Evolutionary conservation across 768 basidiomycete species (phyloP).

Genomic region (Boletus insuetus): DNA sequence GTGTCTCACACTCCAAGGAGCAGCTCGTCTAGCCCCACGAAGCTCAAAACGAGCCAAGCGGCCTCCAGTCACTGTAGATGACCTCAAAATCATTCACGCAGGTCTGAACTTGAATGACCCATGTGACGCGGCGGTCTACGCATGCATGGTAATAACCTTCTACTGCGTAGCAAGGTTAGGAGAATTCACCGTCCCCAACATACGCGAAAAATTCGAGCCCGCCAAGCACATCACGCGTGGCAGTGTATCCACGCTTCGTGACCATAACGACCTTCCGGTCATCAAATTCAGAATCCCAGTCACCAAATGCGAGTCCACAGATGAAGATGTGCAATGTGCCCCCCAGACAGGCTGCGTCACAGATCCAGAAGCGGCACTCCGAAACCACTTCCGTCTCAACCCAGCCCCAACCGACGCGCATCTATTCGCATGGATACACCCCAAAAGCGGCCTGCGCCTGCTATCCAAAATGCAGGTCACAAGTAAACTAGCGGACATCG

Average conservation of each 20-base stretch:
- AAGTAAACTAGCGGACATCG: background rate
- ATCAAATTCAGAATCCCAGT: background rate
- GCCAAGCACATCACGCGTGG: background rate
- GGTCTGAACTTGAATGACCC: background rate
- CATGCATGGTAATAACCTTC: background rate
- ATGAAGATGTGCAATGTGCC: background rate
- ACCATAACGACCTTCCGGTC: background rate
- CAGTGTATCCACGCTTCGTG: background rate
- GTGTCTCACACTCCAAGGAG: background rate
- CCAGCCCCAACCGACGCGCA: background rate
- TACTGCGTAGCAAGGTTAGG: background rate
- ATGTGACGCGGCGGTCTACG: background rate
- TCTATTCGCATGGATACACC: background rate
- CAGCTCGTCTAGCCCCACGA: background rate
- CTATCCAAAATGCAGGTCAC: background rate
- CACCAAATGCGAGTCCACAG: background rate
- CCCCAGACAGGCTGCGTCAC: background rate
- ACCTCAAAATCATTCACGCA: too few relatives aligned
- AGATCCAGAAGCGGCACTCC: background rate
- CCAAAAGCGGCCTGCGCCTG: background rate
- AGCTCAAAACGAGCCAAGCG: too few relatives aligned
- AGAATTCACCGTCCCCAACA: too few relatives aligned
- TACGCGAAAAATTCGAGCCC: background rate
- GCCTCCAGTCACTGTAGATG: too few relatives aligned
- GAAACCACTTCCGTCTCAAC: background rate